Percentiles rank a stretch among this genome's conserved stretches.
These are phyloP conservation scores for Euphorbia pulcherrima DNA, from an alignment of 345 rosid genomes.

Conservation along the genomic window DNA sequence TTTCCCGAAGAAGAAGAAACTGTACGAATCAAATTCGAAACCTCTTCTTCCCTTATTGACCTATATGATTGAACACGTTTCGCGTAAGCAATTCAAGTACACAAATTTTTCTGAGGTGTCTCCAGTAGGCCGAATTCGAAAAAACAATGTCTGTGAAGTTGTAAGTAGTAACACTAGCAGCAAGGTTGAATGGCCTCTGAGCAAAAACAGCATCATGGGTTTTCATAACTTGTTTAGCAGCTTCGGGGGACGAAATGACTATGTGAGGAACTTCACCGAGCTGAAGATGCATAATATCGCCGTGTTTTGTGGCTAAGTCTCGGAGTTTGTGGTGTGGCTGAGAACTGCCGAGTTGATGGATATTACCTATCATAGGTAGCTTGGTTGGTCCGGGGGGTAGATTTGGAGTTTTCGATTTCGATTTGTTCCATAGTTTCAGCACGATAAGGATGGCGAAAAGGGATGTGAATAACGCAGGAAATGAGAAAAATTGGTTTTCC, in stretches of 20 bases:
- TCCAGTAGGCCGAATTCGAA: conserved; percentile 30
- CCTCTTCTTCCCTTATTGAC: conserved; percentile 26
- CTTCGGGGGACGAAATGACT: conserved; percentile 25
- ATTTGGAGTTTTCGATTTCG: background rate
- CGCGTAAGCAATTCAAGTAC: conserved; percentile 15
- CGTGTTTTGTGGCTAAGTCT: conserved; percentile 31
- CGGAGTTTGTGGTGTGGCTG: conserved; percentile 22
- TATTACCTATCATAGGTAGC: conserved; percentile 34
- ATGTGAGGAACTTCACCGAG: conserved; percentile 25
- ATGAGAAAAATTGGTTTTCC: background rate
- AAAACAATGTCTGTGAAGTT: conserved; percentile 10
- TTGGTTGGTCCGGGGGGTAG: conserved; percentile 38
- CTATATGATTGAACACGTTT: conserved; percentile 27
- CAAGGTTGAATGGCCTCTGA: conserved; percentile 15
- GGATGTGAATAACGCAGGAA: conserved; percentile 1
- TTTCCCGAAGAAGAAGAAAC: conserved; percentile 1
- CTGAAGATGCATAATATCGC: conserved; percentile 36
- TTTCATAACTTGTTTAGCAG: conserved; percentile 32
- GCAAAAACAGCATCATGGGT: conserved; percentile 33
- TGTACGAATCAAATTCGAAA: conserved; percentile 2
- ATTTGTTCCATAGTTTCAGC: background rate
- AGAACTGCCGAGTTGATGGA: conserved; percentile 29
- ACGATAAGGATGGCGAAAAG: background rate
- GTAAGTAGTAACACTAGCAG: conserved; percentile 7
- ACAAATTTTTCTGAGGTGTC: conserved; percentile 24